phyloP scores from a whole-genome alignment of 495 filamentous ascomycete species.

The Cercophora scortea region DNA sequence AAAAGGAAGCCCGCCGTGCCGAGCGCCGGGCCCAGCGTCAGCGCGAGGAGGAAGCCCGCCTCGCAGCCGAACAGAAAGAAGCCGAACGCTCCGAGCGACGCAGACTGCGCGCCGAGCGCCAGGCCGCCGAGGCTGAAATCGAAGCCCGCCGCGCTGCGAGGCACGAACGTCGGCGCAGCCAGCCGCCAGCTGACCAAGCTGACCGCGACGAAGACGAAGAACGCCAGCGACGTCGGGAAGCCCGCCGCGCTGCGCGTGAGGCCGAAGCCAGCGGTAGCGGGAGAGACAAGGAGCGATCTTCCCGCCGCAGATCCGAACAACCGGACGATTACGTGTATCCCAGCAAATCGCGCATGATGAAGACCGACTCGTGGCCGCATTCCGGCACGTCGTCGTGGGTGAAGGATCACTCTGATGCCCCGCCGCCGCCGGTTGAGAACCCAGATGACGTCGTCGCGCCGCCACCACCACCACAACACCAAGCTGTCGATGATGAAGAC shows the following conservation, averaged over 20 bases:
- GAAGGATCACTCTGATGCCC: constrained; percentile 51
- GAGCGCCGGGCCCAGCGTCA: constrained; percentile 40
- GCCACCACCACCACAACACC: constrained; percentile 1
- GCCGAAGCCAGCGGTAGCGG: constrained; percentile 1
- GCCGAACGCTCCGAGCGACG: constrained; percentile 35
- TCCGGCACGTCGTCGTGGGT: constrained; percentile 52
- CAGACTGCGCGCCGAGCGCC: constrained; percentile 33
- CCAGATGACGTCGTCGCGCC: constrained; percentile 14
- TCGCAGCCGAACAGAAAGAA: constrained; percentile 32
- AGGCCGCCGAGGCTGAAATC: constrained; percentile 35
- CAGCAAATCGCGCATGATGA: constrained; percentile 33
- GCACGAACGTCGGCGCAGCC: constrained; percentile 20
- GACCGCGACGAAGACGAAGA: constrained; percentile 36
- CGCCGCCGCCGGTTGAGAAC: constrained; percentile 38
- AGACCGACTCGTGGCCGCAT: constrained; percentile 40
- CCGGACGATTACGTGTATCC: constrained; percentile 38
- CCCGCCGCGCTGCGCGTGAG: constrained; percentile 33
- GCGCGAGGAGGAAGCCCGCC: constrained; percentile 35
- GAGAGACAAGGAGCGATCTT: constrained; percentile 11
- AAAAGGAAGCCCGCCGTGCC: constrained; percentile 44
- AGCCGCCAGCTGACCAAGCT: constrained; percentile 6
- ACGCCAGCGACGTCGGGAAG: constrained; percentile 42
- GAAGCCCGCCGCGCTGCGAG: constrained; percentile 39
- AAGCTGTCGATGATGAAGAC: constrained; percentile 32
- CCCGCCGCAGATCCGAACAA: constrained; percentile 24